Percentiles rank a stretch among this genome's conserved stretches.
These are phyloP conservation scores for Iberis pinnata DNA, from an alignment of 345 rosid species.

Conservation along the genomic window DNA sequence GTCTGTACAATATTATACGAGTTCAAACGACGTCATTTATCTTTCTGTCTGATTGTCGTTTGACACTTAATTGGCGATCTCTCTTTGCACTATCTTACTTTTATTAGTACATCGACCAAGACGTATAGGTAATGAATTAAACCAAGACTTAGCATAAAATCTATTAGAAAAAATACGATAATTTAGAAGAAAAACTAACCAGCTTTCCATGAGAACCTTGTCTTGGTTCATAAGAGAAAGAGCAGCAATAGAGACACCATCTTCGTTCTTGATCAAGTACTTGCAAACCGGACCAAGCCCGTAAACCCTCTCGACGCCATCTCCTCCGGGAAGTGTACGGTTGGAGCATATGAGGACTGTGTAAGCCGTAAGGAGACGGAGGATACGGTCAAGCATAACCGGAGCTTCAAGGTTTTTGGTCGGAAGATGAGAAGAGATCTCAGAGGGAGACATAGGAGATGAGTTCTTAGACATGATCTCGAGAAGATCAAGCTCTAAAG, in stretches of 20 bases:
- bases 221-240: slow-evolving; percentile 77
- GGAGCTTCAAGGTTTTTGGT: slow-evolving; percentile 73
- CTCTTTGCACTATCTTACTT: too few relatives aligned
- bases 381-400: slow-evolving; percentile 59
- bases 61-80: too few relatives aligned
- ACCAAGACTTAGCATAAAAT: not conserved
- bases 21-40: too few relatives aligned
- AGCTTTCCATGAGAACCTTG: slow-evolving; percentile 85
- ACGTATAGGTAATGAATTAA: too few relatives aligned
- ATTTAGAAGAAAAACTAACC: slow-evolving; percentile 33
- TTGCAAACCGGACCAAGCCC: slow-evolving; percentile 73
- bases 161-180: slow-evolving; percentile 13
- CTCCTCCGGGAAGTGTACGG: slow-evolving; percentile 28
- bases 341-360: slow-evolving; percentile 46
- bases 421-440: slow-evolving; percentile 58
- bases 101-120: too few relatives aligned
- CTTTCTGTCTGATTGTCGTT: too few relatives aligned
- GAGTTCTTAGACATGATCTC: slow-evolving; percentile 64
- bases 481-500: slow-evolving; percentile 73
- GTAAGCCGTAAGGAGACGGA: slow-evolving; percentile 64
- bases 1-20: too few relatives aligned
- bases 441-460: slow-evolving; percentile 49
- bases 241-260: slow-evolving; percentile 62
- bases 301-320: slow-evolving; percentile 48
- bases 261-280: slow-evolving; percentile 64